Evolutionary conservation across 2,329 filamentous ascomycete species (phyloP).

Genomic region (Ceratocystis lukuohia): DNA sequence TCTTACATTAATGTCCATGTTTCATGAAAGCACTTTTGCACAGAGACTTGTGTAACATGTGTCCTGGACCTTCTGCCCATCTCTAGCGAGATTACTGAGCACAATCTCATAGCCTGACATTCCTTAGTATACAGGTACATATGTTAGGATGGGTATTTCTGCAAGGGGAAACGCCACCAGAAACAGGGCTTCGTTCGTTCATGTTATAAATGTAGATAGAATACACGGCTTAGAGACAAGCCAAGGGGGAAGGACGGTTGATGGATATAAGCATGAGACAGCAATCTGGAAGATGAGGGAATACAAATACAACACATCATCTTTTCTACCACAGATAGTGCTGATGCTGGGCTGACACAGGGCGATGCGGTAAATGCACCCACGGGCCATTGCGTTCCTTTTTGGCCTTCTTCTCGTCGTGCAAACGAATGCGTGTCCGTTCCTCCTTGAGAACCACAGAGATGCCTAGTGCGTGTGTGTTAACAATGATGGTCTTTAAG

Average conservation of each 20-base stretch:
- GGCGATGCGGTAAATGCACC: slow-evolving; percentile 77
- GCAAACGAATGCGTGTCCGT: slow-evolving; percentile 69
- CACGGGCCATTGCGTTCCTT: slow-evolving; percentile 64
- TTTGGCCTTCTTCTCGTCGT: slow-evolving; percentile 65
- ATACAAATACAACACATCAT: background rate
- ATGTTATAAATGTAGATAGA: slow-evolving; percentile 8
- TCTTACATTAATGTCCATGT: background rate
- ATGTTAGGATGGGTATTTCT: background rate
- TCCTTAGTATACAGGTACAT: slow-evolving; percentile 6
- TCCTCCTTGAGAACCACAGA: slow-evolving; percentile 84
- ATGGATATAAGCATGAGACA: background rate
- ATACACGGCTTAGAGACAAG: slow-evolving; percentile 9
- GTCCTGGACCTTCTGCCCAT: background rate
- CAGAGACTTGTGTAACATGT: background rate
- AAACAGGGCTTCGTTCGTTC: background rate
- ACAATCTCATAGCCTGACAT: slow-evolving; percentile 7
- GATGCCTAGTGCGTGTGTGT: slow-evolving; percentile 42
- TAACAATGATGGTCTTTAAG: slow-evolving; percentile 17
- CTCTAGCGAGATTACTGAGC: background rate
- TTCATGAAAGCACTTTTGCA: background rate
- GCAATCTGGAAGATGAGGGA: background rate
- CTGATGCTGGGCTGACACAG: slow-evolving; percentile 69
- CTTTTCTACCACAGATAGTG: slow-evolving; percentile 76
- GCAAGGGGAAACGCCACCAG: background rate
- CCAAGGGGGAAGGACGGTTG: background rate